Percentiles rank a stretch among this genome's conserved stretches.
phyloP scores from a whole-genome alignment of 345 rosid species.

The Mallotus nudiflorus region DNA sequence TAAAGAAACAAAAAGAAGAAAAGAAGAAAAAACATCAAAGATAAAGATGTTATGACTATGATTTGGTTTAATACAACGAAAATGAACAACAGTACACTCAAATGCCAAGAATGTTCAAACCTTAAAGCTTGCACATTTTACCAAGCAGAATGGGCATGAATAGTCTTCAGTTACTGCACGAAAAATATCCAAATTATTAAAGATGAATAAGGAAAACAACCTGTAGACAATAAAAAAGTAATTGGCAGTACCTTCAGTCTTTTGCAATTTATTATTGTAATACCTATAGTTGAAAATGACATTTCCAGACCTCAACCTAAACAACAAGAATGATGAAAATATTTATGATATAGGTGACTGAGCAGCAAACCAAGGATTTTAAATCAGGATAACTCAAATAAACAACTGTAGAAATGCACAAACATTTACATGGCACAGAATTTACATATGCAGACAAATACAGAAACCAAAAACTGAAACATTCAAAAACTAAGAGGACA shows the following conservation, averaged over 20 bases:
- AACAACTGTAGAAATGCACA: neutral
- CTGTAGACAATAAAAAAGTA: neutral
- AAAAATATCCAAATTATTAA: slow-evolving; percentile 20
- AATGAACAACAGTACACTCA: slow-evolving; percentile 3
- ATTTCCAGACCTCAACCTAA: slow-evolving; percentile 93
- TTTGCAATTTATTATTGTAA: slow-evolving; percentile 80
- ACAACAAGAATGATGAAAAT: slow-evolving; percentile 28
- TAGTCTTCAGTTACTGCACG: slow-evolving; percentile 97
- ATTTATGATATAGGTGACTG: neutral
- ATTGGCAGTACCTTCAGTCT: slow-evolving; percentile 70
- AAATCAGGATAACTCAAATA: neutral
- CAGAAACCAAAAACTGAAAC: neutral
- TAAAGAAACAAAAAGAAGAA: neutral
- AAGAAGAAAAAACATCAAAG: neutral
- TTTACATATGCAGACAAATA: neutral
- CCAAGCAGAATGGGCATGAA: slow-evolving; percentile 97
- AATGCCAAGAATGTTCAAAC: slow-evolving; percentile 31
- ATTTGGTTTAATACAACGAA: neutral
- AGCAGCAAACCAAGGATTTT: slow-evolving; percentile 6
- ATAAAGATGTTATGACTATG: neutral
- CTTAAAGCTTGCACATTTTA: slow-evolving; percentile 94
- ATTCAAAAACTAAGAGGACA: neutral
- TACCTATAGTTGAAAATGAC: slow-evolving; percentile 93
- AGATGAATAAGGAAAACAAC: neutral
- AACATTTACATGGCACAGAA: neutral